These are phyloP conservation scores for Solanum appendiculatum DNA, from an alignment of 257 asterid genomes.

Conservation along the genomic window DNA sequence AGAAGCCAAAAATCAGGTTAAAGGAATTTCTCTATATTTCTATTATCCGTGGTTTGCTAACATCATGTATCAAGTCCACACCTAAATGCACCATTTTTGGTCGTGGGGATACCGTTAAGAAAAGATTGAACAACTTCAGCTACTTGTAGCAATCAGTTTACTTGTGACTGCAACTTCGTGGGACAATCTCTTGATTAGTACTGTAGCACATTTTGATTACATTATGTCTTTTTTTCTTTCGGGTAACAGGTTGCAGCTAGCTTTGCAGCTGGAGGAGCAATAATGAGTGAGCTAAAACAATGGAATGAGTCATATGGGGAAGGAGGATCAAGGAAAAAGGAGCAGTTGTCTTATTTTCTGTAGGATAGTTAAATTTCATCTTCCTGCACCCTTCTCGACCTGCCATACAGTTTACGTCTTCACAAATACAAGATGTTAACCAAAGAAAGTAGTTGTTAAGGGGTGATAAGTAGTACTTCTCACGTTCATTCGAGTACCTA, in stretches of 20 bases:
- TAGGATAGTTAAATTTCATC: conserved; percentile 4
- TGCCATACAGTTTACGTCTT: neutral
- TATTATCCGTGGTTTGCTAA: neutral
- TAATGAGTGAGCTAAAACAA: conserved; percentile 62
- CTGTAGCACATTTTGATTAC: neutral
- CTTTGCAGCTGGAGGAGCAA: conserved; percentile 57
- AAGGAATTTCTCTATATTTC: neutral
- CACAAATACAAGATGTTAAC: neutral
- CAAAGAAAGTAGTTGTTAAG: neutral
- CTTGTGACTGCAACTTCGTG: neutral
- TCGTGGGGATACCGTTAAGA: neutral
- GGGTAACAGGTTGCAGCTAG: conserved; percentile 65
- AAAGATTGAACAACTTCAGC: neutral
- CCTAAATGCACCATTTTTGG: neutral
- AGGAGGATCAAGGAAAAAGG: conserved; percentile 84
- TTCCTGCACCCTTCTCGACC: neutral
- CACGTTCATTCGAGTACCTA: neutral
- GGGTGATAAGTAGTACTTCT: neutral
- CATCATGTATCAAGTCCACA: neutral
- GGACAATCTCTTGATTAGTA: no score
- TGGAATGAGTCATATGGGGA: conserved; percentile 72
- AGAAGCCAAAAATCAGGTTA: conserved; percentile 79
- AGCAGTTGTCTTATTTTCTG: conserved; percentile 68
- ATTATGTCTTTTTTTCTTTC: neutral
- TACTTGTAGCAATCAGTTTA: neutral